These are phyloP conservation scores for Malus sylvestris DNA, from an alignment of 306 rosid species.

Conservation along the genomic window DNA sequence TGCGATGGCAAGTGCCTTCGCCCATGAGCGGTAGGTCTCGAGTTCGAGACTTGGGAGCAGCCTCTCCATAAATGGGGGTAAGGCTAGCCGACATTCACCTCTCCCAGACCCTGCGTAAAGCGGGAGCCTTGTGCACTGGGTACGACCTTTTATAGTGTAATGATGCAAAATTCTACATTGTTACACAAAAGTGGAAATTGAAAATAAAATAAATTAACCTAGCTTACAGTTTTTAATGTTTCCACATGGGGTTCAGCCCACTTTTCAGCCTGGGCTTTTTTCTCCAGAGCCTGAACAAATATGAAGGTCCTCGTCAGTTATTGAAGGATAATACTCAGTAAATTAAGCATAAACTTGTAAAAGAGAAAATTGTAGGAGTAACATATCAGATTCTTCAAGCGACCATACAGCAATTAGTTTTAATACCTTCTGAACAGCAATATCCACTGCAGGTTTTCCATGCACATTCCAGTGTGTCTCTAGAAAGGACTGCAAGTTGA, in stretches of 20 bases:
- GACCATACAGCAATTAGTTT: constrained; percentile 15
- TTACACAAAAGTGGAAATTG: constrained; percentile 11
- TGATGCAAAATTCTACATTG: neutral
- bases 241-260: constrained; percentile 89
- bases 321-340: neutral
- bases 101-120: no score
- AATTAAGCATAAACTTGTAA: neutral
- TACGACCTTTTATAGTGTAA: no score
- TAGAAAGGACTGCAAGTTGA: constrained; percentile 38
- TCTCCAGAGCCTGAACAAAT: constrained; percentile 55
- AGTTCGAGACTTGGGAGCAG: no score
- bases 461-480: constrained; percentile 62
- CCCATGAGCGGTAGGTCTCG: no score
- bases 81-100: no score
- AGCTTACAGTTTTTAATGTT: constrained; percentile 71
- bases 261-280: constrained; percentile 65
- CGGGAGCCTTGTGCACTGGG: no score
- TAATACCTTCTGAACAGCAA: constrained; percentile 60
- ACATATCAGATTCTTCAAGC: no score
- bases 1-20: no score
- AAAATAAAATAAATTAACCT: neutral
- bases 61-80: no score
- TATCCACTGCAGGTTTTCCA: constrained; percentile 68
- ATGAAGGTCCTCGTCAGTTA: constrained; percentile 4
- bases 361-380: no score